phyloP scores from a whole-genome alignment of 108 stramenopile genomes.

The Schizochytrium sp. region DNA sequence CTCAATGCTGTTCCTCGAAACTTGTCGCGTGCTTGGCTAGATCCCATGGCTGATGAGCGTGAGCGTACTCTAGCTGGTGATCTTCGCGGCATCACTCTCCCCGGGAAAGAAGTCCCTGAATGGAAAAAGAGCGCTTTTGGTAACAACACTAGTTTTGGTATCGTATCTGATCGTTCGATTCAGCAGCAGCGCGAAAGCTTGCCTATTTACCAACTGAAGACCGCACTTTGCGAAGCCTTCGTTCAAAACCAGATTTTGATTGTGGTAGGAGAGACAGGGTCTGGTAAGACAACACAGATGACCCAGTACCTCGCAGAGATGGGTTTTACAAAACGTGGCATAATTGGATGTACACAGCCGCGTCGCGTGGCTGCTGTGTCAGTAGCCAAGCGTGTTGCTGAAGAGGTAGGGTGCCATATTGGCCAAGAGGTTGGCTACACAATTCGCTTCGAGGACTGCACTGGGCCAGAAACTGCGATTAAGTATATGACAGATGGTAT shows the following conservation, averaged over 20 bases:
- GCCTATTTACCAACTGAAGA: constrained; percentile 89
- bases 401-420: constrained; percentile 94
- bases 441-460: constrained; percentile 98
- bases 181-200: constrained; percentile 94
- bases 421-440: constrained; percentile 96
- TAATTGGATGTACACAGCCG: constrained; percentile 98
- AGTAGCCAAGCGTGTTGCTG: constrained; percentile 98
- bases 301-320: constrained; percentile 97
- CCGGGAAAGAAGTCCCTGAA: constrained; percentile 87
- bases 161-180: constrained; percentile 89
- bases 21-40: constrained; percentile 96
- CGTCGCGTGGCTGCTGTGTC: constrained; percentile 96
- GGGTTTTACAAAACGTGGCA: constrained; percentile 88
- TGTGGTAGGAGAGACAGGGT: constrained; percentile 97
- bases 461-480: constrained; percentile 88
- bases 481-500: constrained; percentile 99
- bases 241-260: constrained; percentile 86
- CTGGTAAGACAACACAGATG: constrained; percentile 97
- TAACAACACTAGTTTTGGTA: constrained; percentile 91
- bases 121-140: constrained; percentile 97
- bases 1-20: constrained; percentile 98
- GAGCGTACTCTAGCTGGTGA: constrained; percentile 98
- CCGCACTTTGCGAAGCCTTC: constrained; percentile 85
- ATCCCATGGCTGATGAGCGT: constrained; percentile 95
- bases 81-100: constrained; percentile 92